phyloP scores from a whole-genome alignment of 2,329 filamentous ascomycete species.

The Microascus cirrosus region DNA sequence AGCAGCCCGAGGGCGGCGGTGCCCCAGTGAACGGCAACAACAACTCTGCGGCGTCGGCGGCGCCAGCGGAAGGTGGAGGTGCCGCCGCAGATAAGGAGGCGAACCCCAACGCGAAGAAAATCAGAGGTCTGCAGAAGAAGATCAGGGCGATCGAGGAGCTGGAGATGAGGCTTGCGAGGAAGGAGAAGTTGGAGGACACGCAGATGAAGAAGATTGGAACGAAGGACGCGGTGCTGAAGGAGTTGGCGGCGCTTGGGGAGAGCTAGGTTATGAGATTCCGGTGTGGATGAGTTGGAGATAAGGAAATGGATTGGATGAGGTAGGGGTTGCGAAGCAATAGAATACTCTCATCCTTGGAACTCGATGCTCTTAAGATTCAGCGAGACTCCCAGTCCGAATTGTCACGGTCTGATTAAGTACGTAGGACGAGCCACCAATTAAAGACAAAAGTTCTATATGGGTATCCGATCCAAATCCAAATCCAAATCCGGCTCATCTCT shows the following conservation, averaged over 20 bases:
- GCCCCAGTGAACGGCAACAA: background rate
- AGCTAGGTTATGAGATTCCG: background rate
- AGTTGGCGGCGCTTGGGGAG: slow-evolving; percentile 39
- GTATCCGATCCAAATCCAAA: background rate
- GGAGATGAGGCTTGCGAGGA: slow-evolving; percentile 88
- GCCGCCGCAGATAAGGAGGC: slow-evolving; percentile 35
- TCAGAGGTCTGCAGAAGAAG: slow-evolving; percentile 90
- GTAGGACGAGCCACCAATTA: background rate
- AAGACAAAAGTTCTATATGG: background rate
- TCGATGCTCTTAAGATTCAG: background rate
- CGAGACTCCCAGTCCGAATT: background rate
- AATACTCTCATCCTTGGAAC: no score
- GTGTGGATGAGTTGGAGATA: background rate
- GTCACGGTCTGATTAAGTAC: background rate
- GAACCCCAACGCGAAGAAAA: slow-evolving; percentile 84
- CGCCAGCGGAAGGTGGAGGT: slow-evolving; percentile 14
- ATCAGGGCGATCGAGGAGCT: slow-evolving; percentile 94
- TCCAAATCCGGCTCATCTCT: background rate
- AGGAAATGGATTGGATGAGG: background rate
- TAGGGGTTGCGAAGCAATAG: no score
- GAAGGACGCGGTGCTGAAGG: slow-evolving; percentile 72
- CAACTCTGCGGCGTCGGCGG: slow-evolving; percentile 13
- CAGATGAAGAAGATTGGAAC: slow-evolving; percentile 97
- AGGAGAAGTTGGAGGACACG: slow-evolving; percentile 95
- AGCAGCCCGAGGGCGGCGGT: slow-evolving; percentile 10